Evolutionary conservation across 305 asterid species (phyloP).

Genomic region (Fraxinus baroniana): DNA sequence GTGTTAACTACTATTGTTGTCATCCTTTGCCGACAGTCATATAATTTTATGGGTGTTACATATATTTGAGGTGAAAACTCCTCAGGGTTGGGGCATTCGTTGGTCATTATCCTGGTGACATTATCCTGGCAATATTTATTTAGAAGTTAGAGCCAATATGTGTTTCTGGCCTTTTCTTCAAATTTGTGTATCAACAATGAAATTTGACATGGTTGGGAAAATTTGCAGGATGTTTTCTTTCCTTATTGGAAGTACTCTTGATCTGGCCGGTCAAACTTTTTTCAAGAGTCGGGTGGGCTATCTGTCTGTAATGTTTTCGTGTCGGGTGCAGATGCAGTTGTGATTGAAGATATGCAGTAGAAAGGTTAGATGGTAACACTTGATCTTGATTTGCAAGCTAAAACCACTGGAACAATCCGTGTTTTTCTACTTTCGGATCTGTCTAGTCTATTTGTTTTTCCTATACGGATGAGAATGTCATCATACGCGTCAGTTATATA

Average conservation of each 20-base stretch:
- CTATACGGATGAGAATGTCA: constrained; percentile 14
- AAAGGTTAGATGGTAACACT: constrained; percentile 11
- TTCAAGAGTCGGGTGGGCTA: constrained; percentile 29
- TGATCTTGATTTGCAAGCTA: constrained; percentile 20
- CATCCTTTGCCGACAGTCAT: not conserved
- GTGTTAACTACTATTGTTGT: not conserved
- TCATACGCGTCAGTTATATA: constrained; percentile 20
- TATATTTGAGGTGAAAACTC: not conserved
- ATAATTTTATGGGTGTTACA: not conserved
- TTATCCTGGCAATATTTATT: not conserved
- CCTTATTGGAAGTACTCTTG: constrained; percentile 9
- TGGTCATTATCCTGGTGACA: not conserved
- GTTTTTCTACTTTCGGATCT: constrained; percentile 17
- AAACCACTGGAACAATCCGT: constrained; percentile 21
- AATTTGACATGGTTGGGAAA: constrained; percentile 1
- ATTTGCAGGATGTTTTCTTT: constrained; percentile 30
- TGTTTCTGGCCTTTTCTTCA: not conserved
- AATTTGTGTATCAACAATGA: constrained; percentile 2
- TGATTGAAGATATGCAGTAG: constrained; percentile 22
- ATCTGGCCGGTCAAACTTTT: constrained; percentile 27
- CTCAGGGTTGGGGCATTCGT: not conserved
- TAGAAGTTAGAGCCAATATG: not conserved
- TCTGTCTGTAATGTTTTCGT: constrained; percentile 18
- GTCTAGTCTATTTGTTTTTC: constrained; percentile 17
- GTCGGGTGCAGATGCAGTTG: constrained; percentile 9